A percentile compares a stretch with the other conserved stretches of the same genome.
phyloP scores from a whole-genome alignment of 192 early-diverging fungal species.

The Chytriomyces sp. region DNA sequence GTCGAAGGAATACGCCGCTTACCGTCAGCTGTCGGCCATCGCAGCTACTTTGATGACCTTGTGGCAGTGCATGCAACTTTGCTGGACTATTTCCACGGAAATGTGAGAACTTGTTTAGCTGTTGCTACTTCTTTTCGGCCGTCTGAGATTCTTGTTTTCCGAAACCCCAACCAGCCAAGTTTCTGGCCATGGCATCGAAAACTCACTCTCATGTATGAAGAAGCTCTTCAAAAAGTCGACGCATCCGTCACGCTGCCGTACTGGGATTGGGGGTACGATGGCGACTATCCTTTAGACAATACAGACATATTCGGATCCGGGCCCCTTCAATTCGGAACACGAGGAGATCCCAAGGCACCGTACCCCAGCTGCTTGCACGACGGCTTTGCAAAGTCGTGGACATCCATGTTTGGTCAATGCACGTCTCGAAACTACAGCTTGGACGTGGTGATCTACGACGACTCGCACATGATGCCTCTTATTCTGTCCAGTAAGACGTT shows the following conservation, averaged over 20 bases:
- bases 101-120: not conserved
- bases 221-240: slow-evolving; percentile 19
- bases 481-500: not conserved
- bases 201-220: slow-evolving; percentile 23
- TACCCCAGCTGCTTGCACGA: slow-evolving; percentile 6
- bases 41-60: slow-evolving; percentile 6
- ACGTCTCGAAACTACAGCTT: slow-evolving; percentile 16
- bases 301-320: slow-evolving; percentile 15
- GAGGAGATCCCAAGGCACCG: not conserved
- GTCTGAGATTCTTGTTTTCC: not conserved
- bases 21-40: not conserved
- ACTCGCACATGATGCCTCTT: slow-evolving; percentile 9
- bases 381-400: slow-evolving; percentile 20
- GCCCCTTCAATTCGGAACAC: slow-evolving; percentile 15
- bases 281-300: not conserved
- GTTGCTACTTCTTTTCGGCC: not conserved
- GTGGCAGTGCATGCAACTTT: not conserved
- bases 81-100: not conserved
- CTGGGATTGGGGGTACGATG: slow-evolving; percentile 57
- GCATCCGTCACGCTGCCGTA: slow-evolving; percentile 23
- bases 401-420: slow-evolving; percentile 4
- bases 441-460: slow-evolving; percentile 2
- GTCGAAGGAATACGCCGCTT: not conserved
- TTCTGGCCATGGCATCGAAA: slow-evolving; percentile 44
- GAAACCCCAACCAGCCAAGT: not conserved